Base-by-base conservation (phyloP, 2,329 filamentous ascomycete species). In the Cladosporium halotolerans region DNA sequence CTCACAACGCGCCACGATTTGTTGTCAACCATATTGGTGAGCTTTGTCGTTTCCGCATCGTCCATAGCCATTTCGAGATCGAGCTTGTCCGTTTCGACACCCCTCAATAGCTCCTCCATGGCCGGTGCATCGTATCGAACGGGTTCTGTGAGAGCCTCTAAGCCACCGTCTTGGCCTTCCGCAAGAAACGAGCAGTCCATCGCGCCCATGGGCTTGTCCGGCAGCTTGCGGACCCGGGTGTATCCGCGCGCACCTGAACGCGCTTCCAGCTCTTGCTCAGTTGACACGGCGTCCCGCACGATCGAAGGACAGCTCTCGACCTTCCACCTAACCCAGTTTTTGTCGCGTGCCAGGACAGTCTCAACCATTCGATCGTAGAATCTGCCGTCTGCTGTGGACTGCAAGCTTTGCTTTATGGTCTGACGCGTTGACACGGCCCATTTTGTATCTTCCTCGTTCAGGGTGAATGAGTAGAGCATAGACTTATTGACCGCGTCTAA, bases 241-340 rank as follows among this genome's bases (percentile, higher is more conserved):
- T 83, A 76, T 59, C 82, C 83, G 58, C 80, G 78, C 3, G 84
- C 84, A 43, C 80, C 76, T 31, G 78, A 74, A 66, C 85, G 86
- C 19, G 90, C 85, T 51, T 83, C 79, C 38, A 84, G 70, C 67
- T 90, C 92, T 44, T 85, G 80, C 28, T 81, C 72, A 1, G 85
- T 78, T 2, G 84, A 79, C 31, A 97, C 79, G 9, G 88, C 76
- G 18, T 86, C 81, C 55, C 82, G 81, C 65, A 91, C 84, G 64
- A 99, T 97, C 5, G 86, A 81, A 19, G 89, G 89, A 68, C 93
- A 99, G 60, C 85, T 89, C 68, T 96, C 90, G 56, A 92, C 85
- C 73, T 99, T 99, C 93, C 93, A 99, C 58, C 90, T 86, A 42
- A 95, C 90, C 95, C 95, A 99, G 67, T 97, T 96, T 75, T 96